Evolutionary conservation across 2,329 filamentous ascomycete genomes (phyloP), one percentile per base, ranked within the genome.

Genomic region (Stemphylium vesicarium): DNA sequence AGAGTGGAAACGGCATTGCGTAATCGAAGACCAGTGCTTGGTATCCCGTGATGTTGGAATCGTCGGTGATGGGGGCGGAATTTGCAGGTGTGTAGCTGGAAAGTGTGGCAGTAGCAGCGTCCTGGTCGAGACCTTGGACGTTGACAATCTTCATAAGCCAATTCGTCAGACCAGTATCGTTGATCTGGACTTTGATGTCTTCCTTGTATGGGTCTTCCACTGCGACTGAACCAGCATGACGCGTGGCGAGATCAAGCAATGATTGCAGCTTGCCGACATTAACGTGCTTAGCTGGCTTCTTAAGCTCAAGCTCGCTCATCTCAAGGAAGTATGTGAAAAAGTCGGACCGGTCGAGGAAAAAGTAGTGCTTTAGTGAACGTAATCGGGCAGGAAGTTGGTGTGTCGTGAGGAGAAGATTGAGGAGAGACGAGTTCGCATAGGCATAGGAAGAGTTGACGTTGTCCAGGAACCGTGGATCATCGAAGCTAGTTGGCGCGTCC

Each of bases 281-380:
- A 75, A 98, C 92, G 49, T 84, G 84, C 72, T 92, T 92, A 54
- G 93, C 91, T 29, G 90, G 89, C 73, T 97, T 97, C 68, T 91
- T 90, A 54, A 99, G 82, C 77, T 99, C 95, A 1, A 92, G 93
- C 26, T 90, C 84, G 50, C 92, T 88, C 16, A 99, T 86, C 72
- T 99, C 95, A 56, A 99, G 87, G 75, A 99, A 99, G 77, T 98
- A 96, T 2, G 92, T 92, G 76, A 99, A 98, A 80, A 96, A 99
- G 75, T 99, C 95, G 31, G 95, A 97, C 8, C 93, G 90, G 67
- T 98, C 94, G 59, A 99, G 87, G 81, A 99, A 99, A 81, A 98
- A 99, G 79, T 99, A 99, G 77, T 99, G 95, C 75, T 99, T 99
- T 35, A 99, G 81, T 12, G 94, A 98, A 40, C 89, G 87, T 52